A percentile compares a stretch with the other conserved stretches of the same genome.
phyloP scores from a whole-genome alignment of 305 asterid genomes.

The Fraxinus ornus region DNA sequence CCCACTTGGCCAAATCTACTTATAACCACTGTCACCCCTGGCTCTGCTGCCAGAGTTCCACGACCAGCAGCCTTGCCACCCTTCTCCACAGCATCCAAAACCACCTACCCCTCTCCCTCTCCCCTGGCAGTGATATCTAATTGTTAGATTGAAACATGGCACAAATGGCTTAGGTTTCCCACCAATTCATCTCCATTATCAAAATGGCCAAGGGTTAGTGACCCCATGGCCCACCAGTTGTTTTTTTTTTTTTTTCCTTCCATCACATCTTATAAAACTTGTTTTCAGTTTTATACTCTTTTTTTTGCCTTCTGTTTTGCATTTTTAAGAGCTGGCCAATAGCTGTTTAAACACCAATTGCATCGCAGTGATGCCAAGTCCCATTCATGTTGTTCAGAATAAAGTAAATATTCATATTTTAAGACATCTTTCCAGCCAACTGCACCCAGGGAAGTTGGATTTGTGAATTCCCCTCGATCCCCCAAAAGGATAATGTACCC shows the following conservation, averaged over 20 bases:
- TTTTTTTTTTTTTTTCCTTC: too few species aligned
- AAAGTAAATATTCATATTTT: not conserved
- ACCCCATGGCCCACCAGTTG: not conserved
- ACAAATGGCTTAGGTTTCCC: not conserved
- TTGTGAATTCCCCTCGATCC: not conserved
- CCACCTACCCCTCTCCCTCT: not conserved
- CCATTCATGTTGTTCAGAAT: not conserved
- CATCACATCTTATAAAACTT: not conserved
- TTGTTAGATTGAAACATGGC: not conserved
- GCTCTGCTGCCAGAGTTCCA: not conserved
- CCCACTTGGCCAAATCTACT: not conserved
- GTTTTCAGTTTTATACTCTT: not conserved
- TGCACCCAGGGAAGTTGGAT: not conserved
- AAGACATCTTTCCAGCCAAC: not conserved
- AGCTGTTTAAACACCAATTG: not conserved
- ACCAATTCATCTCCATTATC: not conserved
- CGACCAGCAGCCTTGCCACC: not conserved
- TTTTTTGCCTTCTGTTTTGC: not conserved
- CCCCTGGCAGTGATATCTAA: not conserved
- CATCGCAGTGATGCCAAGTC: not conserved
- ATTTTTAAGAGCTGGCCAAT: not conserved
- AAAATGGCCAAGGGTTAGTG: not conserved
- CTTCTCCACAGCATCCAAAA: slow-evolving; percentile 4
- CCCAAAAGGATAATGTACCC: not conserved
- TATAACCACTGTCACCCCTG: not conserved